phyloP scores from a whole-genome alignment of 164 flowering plant species.

The Warburgia ugandensis region DNA sequence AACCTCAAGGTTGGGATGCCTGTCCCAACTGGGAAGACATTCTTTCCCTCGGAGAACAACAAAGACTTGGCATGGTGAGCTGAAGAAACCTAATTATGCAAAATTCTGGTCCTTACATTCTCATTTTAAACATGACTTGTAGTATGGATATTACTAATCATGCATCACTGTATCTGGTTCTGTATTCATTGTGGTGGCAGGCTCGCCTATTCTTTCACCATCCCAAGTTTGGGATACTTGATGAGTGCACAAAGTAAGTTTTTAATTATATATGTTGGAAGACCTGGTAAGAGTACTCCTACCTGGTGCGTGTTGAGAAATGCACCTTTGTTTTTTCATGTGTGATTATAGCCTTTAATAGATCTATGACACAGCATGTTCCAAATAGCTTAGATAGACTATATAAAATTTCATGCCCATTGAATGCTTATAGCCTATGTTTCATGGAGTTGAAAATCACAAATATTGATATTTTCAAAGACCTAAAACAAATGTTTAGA shows the following conservation, averaged over 20 bases:
- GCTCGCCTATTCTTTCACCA: slow-evolving; percentile 96
- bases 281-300: background rate
- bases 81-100: background rate
- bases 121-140: background rate
- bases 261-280: background rate
- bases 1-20: slow-evolving; percentile 76
- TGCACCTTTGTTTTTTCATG: background rate
- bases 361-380: no score
- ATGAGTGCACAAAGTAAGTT: slow-evolving; percentile 97
- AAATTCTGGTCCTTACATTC: background rate
- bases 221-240: slow-evolving; percentile 91
- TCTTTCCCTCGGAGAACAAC: slow-evolving; percentile 97
- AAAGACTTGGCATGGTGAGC: slow-evolving; percentile 95
- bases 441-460: no score
- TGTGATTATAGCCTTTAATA: no score
- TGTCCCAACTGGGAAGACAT: slow-evolving; percentile 84
- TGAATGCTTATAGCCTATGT: no score
- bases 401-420: no score
- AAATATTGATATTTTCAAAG: no score
- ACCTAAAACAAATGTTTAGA: no score
- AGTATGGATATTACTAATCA: background rate
- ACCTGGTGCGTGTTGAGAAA: background rate
- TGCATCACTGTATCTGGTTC: background rate
- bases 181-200: slow-evolving; percentile 24
- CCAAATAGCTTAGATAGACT: no score